phyloP scores from a whole-genome alignment of 1,284 basidiomycete species.

The Anthracocystis walkeri region DNA sequence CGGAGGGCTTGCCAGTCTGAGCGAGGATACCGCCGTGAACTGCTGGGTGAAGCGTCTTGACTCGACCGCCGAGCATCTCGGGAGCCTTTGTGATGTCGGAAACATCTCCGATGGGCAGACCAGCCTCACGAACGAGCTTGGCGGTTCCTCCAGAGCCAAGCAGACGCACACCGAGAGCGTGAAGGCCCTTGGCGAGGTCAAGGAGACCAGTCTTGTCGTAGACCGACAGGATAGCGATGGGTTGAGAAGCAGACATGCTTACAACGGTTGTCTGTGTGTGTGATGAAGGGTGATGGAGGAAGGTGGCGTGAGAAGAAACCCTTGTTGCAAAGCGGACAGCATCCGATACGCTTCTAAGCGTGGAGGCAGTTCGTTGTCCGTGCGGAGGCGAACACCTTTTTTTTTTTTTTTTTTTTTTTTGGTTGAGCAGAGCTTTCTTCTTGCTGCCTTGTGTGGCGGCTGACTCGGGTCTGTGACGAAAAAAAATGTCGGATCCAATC shows the following conservation, averaged over 20 bases:
- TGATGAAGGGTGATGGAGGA: slow-evolving; percentile 11
- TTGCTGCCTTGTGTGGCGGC: slow-evolving; percentile 2
- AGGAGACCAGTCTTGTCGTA: slow-evolving; percentile 95
- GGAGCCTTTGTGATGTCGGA: slow-evolving; percentile 97
- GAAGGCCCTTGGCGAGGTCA: slow-evolving; percentile 86
- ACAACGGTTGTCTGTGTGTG: slow-evolving; percentile 2
- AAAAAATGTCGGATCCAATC: slow-evolving; percentile 33
- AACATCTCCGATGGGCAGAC: slow-evolving; percentile 92
- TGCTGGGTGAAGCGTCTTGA: slow-evolving; percentile 98
- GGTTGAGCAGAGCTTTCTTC: slow-evolving; percentile 8
- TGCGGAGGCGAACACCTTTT: slow-evolving; percentile 14
- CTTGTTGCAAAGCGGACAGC: neutral
- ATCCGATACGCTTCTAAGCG: slow-evolving; percentile 8
- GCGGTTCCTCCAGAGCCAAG: slow-evolving; percentile 97
- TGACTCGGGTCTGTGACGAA: slow-evolving; percentile 11
- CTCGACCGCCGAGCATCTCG: slow-evolving; percentile 98
- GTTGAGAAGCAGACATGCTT: slow-evolving; percentile 50
- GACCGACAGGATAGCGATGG: slow-evolving; percentile 86
- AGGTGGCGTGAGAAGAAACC: slow-evolving; percentile 11
- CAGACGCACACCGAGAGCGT: slow-evolving; percentile 84
- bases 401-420: neutral
- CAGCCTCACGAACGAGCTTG: slow-evolving; percentile 94
- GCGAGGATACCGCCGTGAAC: slow-evolving; percentile 85
- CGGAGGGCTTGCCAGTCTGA: slow-evolving; percentile 63
- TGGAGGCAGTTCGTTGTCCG: slow-evolving; percentile 6